Base-by-base conservation (phyloP, 306 rosid genomes). In the Glycine soja region DNA sequence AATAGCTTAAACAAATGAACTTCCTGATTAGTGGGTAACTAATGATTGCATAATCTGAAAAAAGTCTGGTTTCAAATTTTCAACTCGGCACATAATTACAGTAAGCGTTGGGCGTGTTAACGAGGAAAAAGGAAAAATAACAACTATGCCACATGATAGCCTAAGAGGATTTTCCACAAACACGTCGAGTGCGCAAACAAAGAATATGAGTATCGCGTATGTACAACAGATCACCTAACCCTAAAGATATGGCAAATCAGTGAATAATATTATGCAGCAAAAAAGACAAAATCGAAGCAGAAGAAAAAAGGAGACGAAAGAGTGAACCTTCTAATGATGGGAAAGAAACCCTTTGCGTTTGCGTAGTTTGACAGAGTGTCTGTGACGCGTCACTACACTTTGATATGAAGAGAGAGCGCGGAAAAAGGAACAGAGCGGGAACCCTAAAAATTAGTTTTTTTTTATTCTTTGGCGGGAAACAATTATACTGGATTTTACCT, bases 391-490 rank as follows among this genome's bases (percentile, higher is more conserved):
- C 16, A 24, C 11, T 19, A 6, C 77, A 10, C 63, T 48, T n/a
- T 45, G 19, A 16, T 36, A 6, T 8, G 3, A 11, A 36, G 40
- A 2, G 13, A 70, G 38, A 24, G 13, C 16, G 64, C 6, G 24
- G 16, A n/a, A 73, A 34, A 14, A 3, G 19, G 10, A 40, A 50
- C 0, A 51, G 57, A 64, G 84, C 84, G 85, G 75, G 80, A 81
- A 81, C 36, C 18, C 34, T 14, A 24, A 73, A 19, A 24, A 24
- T 24, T 1, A 24, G 30, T 24, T 24, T 24, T 58, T 46, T 13
- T 79, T 30, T n/a, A 13, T 7, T 38, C 5, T 71, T 61, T 66
- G 85, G 85, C 85, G 85, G 80, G 85, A 74, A 81, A 66, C 40
- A 48, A 54, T 6, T 53, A 7, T 6, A 6, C 2, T 30, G 1